These are phyloP conservation scores for Tetracentron sinense DNA, from an alignment of 164 flowering plant species.

Conservation along the genomic window DNA sequence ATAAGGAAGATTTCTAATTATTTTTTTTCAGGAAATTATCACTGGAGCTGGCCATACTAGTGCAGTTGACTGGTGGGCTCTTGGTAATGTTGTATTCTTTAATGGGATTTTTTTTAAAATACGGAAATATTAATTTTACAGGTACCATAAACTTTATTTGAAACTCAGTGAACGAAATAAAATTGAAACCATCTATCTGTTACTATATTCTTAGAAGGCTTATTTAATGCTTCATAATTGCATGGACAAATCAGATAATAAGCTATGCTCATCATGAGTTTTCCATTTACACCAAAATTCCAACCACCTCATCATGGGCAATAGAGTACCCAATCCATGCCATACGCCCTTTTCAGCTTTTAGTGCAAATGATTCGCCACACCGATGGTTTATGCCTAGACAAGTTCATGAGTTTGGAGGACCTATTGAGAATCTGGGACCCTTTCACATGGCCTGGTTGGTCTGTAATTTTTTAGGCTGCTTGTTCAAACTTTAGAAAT, in stretches of 20 bases:
- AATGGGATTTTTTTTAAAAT: background rate
- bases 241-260: background rate
- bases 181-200: background rate
- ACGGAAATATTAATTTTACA: background rate
- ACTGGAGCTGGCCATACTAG: conserved; percentile 95
- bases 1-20: background rate
- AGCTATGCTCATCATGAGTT: background rate
- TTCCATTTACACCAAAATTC: background rate
- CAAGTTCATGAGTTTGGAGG: no score
- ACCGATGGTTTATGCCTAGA: background rate
- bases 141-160: background rate
- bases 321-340: background rate
- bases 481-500: no score
- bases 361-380: background rate
- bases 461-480: no score
- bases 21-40: conserved; percentile 73
- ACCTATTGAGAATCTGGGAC: background rate
- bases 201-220: background rate
- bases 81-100: conserved; percentile 53
- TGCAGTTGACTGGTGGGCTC: conserved; percentile 99
- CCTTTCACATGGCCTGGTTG: background rate
- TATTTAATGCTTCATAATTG: background rate
- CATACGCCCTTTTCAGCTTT: background rate
- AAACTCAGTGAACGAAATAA: background rate
- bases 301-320: background rate